Percentiles rank a stretch among this genome's conserved stretches.
These are phyloP conservation scores for Ploettnerulaceae sp. DNA, from an alignment of 2,329 filamentous ascomycete species.

Conservation along the genomic window DNA sequence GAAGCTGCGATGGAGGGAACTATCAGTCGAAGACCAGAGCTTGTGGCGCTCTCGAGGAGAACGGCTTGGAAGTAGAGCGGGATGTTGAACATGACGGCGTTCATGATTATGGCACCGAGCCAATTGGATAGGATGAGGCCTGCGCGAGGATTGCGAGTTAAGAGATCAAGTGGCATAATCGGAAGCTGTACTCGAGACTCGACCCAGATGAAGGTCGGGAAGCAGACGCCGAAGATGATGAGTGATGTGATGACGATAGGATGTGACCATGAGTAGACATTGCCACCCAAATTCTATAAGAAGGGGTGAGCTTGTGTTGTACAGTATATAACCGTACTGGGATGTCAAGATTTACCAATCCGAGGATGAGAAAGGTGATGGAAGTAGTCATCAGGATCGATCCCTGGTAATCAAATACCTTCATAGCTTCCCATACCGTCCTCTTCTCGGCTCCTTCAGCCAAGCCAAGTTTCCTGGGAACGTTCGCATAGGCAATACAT, in stretches of 20 bases:
- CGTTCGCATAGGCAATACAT: conserved; percentile 43
- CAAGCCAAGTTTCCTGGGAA: conserved; percentile 51
- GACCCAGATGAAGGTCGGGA: conserved; percentile 48
- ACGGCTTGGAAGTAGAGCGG: conserved; percentile 65
- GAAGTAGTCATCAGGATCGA: conserved; percentile 48
- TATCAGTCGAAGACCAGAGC: conserved; percentile 67
- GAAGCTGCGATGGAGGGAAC: conserved; percentile 56
- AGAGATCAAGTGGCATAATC: conserved; percentile 55
- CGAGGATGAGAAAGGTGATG: conserved; percentile 53
- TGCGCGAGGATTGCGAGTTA: conserved; percentile 46
- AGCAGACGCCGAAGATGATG: conserved; percentile 42
- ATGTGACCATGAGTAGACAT: conserved; percentile 57
- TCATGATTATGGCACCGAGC: conserved; percentile 46
- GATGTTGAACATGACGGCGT: conserved; percentile 42
- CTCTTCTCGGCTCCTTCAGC: conserved; percentile 40
- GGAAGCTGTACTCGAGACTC: conserved; percentile 48
- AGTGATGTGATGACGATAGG: conserved; percentile 52
- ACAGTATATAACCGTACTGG: background rate
- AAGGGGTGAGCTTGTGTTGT: conserved; percentile 8
- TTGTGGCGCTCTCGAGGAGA: conserved; percentile 62
- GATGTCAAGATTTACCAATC: conserved; percentile 44
- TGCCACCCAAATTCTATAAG: conserved; percentile 55
- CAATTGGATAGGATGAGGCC: conserved; percentile 55
- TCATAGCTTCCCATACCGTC: conserved; percentile 45
- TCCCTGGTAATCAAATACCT: conserved; percentile 52